These are phyloP conservation scores for Codiaeum variegatum DNA, from an alignment of 441 rosid genomes.

Conservation along the genomic window DNA sequence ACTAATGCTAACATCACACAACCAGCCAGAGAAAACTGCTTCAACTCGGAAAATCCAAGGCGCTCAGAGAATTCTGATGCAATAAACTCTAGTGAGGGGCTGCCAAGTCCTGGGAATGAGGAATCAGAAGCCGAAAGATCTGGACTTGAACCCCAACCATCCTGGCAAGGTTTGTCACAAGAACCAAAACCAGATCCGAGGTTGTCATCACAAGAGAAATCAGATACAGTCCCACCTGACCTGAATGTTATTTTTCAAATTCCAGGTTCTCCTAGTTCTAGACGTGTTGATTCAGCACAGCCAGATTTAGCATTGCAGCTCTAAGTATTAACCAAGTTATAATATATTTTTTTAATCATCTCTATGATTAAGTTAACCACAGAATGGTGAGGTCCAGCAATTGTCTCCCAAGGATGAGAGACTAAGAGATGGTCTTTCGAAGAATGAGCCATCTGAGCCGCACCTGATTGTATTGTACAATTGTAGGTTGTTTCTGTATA, in stretches of 20 bases:
- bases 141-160: constrained; percentile 11
- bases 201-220: constrained; percentile 19
- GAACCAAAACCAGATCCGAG: constrained; percentile 23
- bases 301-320: constrained; percentile 65
- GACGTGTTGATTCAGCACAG: constrained; percentile 35
- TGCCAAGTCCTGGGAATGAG: constrained; percentile 17
- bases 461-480: constrained; percentile 30
- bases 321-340: constrained; percentile 25
- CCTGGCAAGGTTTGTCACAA: constrained; percentile 20
- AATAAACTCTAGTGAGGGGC: constrained; percentile 2
- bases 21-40: constrained; percentile 13
- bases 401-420: constrained; percentile 9
- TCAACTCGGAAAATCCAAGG: constrained; percentile 17
- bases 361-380: constrained; percentile 24
- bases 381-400: constrained; percentile 23
- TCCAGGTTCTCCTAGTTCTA: constrained; percentile 38
- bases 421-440: constrained; percentile 17
- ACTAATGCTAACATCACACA: constrained; percentile 22
- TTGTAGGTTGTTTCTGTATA: constrained; percentile 43
- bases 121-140: constrained; percentile 1
- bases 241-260: constrained; percentile 38
- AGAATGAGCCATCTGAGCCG: constrained; percentile 27
- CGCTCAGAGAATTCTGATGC: constrained; percentile 14
- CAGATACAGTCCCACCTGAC: constrained; percentile 37
- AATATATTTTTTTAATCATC: constrained; percentile 6